Conservation (phyloP, 2,329 filamentous ascomycete species). For the Cytospora schulzeri region DNA sequence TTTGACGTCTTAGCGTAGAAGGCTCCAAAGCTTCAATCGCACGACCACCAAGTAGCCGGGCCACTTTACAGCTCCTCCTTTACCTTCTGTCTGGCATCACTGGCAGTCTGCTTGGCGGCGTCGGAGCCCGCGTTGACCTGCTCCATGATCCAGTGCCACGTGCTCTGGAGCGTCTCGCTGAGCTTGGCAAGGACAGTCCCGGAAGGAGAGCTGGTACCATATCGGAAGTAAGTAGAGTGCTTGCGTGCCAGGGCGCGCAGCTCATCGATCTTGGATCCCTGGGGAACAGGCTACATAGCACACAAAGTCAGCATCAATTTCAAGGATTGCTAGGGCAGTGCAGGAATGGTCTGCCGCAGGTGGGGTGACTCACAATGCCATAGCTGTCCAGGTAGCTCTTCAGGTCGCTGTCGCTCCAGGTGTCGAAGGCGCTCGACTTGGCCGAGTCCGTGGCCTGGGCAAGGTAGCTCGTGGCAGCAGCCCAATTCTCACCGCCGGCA, state of each 20-base stretch:
- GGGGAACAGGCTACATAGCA: conserved; percentile 53
- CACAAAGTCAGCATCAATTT: conserved; percentile 28
- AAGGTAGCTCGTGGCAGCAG: conserved; percentile 72
- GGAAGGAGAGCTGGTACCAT: conserved; percentile 69
- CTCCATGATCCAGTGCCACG: conserved; percentile 54
- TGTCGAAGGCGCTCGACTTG: conserved; percentile 69
- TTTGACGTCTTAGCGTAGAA: not conserved
- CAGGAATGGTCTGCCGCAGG: conserved; percentile 8
- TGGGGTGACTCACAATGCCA: conserved; percentile 55
- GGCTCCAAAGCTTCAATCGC: not conserved
- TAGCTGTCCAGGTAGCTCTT: conserved; percentile 82
- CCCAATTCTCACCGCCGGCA: conserved; percentile 59
- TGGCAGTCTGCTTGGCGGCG: conserved; percentile 51
- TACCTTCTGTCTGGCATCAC: conserved; percentile 41
- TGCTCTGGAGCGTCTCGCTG: conserved; percentile 48
- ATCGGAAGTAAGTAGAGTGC: conserved; percentile 75
- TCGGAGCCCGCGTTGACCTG: conserved; percentile 53
- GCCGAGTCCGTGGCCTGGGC: conserved; percentile 64
- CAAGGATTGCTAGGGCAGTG: not conserved
- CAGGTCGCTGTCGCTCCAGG: conserved; percentile 73
- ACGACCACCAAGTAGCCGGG: not conserved
- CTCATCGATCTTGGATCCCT: conserved; percentile 69
- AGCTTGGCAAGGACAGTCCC: conserved; percentile 69
- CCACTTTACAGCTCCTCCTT: conserved; percentile 53
- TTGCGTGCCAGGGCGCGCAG: conserved; percentile 71